Evolutionary conservation across 768 basidiomycete species (phyloP).

Genomic region (Pleurotus cornucopiae): DNA sequence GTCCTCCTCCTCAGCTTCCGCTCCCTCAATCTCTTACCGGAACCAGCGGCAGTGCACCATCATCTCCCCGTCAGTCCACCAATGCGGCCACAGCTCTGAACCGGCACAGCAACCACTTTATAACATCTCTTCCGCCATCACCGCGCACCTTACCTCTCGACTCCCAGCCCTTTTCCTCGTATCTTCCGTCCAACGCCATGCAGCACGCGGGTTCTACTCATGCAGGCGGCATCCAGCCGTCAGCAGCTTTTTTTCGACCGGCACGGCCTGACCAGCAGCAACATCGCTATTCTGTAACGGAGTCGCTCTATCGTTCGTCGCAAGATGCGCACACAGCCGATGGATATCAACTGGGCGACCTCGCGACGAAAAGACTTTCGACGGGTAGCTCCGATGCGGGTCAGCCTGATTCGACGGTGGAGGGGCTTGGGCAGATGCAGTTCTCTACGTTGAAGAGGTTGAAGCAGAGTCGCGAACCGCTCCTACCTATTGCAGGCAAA

Average conservation of each 20-base stretch:
- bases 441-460: conserved; percentile 32
- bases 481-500: conserved; percentile 52
- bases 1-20: conserved; percentile 23
- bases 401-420: conserved; percentile 13
- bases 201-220: conserved; percentile 40
- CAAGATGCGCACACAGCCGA: conserved; percentile 21
- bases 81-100: conserved; percentile 12
- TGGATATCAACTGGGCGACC: conserved; percentile 34
- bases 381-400: conserved; percentile 37
- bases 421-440: conserved; percentile 16
- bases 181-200: conserved; percentile 19
- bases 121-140: conserved; percentile 12
- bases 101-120: conserved; percentile 10
- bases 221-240: conserved; percentile 72
- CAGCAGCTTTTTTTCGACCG: conserved; percentile 75
- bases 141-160: not conserved
- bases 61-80: conserved; percentile 14
- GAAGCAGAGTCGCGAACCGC: conserved; percentile 71
- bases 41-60: conserved; percentile 8
- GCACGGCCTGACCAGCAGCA: conserved; percentile 53
- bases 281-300: conserved; percentile 36
- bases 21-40: conserved; percentile 28
- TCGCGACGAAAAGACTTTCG: conserved; percentile 28
- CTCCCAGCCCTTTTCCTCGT: conserved; percentile 10
- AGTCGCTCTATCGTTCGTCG: conserved; percentile 26